Base-by-base conservation (phyloP, 2,329 filamentous ascomycete species). In the Aspergillus niger region DNA sequence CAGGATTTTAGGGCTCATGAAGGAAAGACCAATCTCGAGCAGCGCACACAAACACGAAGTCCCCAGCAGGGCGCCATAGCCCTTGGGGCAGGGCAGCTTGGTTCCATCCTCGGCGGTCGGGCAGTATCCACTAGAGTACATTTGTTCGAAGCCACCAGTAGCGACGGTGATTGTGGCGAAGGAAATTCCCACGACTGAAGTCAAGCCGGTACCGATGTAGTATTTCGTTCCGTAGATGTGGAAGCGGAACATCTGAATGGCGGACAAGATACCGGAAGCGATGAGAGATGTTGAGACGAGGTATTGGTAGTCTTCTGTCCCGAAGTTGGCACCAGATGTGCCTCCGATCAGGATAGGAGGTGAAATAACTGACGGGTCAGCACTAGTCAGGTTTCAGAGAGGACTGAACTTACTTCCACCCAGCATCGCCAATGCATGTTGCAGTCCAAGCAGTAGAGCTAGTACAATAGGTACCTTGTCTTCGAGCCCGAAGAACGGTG, bases 251-350 rank as follows among this genome's bases (percentile, higher is more conserved):
- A 91, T 89, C 69, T 91, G 88, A 26, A 91, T 77, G 0, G 84
- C 79, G 5, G 86, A 89, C 2, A 89, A 79, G 49, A 90, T 79
- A 8, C 88, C 88, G 41, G 85, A 89, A 22, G 86, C 85, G 60
- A 91, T 89, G 57, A 91, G 80, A 0, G 87, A 86, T 0, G 88
- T 88, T 15, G 87, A 90, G 5, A 90, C 88, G 2, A 90, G 82
- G 67, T 91, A 90, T 67, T 86, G 82, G 36, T 86, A 83, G 5
- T 82, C 74, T 4, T 81, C 80, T 0, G 77, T 68, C 10, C 77
- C 77, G 28, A 90, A 79, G 63, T 89, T 85, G 58, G 86, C 88
- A 22, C 85, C 82, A 15, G 78, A 78, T 20, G 76, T 69, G 13
- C 82, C 79, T 5, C 84, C 77, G 24, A 91, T 81, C 49, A 89